Evolutionary conservation across 2,329 filamentous ascomycete genomes (phyloP).

Genomic region (Venturia carpophila): DNA sequence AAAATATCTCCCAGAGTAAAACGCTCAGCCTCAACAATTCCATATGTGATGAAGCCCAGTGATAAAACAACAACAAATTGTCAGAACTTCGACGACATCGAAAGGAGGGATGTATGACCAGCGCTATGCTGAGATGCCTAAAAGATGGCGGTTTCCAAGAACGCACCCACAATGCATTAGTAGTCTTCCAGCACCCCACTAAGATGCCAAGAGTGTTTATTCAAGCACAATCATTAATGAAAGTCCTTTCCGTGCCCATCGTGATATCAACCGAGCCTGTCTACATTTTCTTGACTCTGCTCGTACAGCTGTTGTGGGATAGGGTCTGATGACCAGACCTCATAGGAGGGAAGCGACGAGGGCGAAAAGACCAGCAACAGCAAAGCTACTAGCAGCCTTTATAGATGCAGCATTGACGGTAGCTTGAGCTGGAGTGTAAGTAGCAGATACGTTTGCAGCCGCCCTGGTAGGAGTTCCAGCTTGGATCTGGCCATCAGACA

Average conservation of each 20-base stretch:
- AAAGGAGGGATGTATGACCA: background rate
- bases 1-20: too few species aligned
- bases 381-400: background rate
- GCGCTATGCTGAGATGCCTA: conserved; percentile 11
- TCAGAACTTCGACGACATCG: background rate
- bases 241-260: background rate
- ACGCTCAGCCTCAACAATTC: too few species aligned
- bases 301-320: background rate
- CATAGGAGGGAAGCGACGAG: background rate
- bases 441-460: background rate
- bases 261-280: background rate
- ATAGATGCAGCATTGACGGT: conserved; percentile 13
- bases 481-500: conserved; percentile 17
- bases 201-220: background rate
- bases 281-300: background rate
- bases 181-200: background rate
- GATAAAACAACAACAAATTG: too few species aligned
- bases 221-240: background rate
- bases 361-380: conserved; percentile 11
- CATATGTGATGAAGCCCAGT: too few species aligned
- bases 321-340: background rate
- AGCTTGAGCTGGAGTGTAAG: conserved; percentile 2
- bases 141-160: background rate
- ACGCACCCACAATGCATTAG: background rate
- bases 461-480: conserved; percentile 2